Percentiles rank a stretch among this genome's conserved stretches.
phyloP scores from a whole-genome alignment of 31 red algal species.

The Odonthalia washingtoniensis region DNA sequence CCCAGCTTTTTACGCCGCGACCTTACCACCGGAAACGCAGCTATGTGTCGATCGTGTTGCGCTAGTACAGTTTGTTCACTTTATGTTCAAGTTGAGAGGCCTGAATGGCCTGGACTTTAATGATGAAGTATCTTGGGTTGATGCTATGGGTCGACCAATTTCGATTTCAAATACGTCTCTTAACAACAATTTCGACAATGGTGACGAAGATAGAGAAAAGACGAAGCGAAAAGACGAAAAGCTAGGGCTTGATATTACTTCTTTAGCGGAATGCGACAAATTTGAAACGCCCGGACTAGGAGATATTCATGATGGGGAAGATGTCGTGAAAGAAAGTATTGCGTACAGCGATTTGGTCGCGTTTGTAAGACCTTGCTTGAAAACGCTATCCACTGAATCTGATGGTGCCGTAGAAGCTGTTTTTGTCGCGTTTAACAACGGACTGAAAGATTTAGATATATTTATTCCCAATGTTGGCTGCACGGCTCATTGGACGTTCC shows the following conservation, averaged over 20 bases:
- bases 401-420: too few relatives aligned
- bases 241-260: not conserved
- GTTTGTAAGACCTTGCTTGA: too few relatives aligned
- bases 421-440: not conserved
- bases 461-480: too few relatives aligned
- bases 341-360: too few relatives aligned
- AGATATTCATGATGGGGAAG: too few relatives aligned
- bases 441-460: too few relatives aligned
- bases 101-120: slow-evolving; percentile 14
- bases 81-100: not conserved
- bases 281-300: too few relatives aligned
- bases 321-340: too few relatives aligned
- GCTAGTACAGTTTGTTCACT: not conserved
- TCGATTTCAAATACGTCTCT: too few relatives aligned
- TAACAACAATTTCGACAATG: not conserved
- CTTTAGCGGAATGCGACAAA: not conserved
- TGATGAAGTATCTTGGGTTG: slow-evolving; percentile 26
- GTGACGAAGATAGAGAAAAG: not conserved
- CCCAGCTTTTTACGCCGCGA: slow-evolving; percentile 22
- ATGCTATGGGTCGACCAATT: slow-evolving; percentile 19
- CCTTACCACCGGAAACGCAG: not conserved
- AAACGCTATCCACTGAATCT: too few relatives aligned
- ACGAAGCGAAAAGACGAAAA: not conserved
- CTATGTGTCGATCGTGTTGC: not conserved
- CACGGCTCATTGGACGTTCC: too few relatives aligned